Conservation (phyloP, 768 basidiomycete species). For the Leccinum pellstonianum region DNA sequence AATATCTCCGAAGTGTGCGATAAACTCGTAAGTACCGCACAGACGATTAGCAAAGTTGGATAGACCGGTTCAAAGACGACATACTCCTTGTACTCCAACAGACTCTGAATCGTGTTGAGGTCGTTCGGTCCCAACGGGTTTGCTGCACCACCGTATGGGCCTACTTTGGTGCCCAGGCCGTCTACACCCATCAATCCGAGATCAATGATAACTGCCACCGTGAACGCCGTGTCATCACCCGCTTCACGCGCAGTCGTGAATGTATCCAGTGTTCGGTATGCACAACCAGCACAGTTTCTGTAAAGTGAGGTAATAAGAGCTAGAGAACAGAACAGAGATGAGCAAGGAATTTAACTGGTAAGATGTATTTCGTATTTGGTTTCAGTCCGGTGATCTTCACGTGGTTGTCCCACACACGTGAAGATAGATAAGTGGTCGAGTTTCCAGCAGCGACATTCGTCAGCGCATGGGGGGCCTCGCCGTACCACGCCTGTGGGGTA, state of each 20-base stretch:
- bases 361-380: conserved; percentile 21
- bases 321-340: not conserved
- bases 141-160: conserved; percentile 22
- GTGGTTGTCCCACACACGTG: conserved; percentile 30
- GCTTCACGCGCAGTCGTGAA: conserved; percentile 24
- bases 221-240: conserved; percentile 21
- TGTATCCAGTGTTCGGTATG: conserved; percentile 25
- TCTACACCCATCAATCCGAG: conserved; percentile 32
- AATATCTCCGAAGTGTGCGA: conserved; percentile 29
- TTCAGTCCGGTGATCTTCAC: conserved; percentile 28
- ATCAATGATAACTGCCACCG: conserved; percentile 26
- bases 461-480: conserved; percentile 17
- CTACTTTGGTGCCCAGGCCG: conserved; percentile 30
- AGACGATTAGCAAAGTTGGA: conserved; percentile 1
- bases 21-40: conserved; percentile 25
- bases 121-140: conserved; percentile 26
- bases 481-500: conserved; percentile 27
- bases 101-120: conserved; percentile 32
- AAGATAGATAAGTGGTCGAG: conserved; percentile 25
- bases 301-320: not conserved
- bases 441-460: conserved; percentile 20
- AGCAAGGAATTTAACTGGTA: conserved; percentile 21
- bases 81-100: conserved; percentile 29
- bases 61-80: not conserved
- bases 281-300: conserved; percentile 30